phyloP scores from a whole-genome alignment of 441 rosid genomes.

The Arabidopsis hybrid region DNA sequence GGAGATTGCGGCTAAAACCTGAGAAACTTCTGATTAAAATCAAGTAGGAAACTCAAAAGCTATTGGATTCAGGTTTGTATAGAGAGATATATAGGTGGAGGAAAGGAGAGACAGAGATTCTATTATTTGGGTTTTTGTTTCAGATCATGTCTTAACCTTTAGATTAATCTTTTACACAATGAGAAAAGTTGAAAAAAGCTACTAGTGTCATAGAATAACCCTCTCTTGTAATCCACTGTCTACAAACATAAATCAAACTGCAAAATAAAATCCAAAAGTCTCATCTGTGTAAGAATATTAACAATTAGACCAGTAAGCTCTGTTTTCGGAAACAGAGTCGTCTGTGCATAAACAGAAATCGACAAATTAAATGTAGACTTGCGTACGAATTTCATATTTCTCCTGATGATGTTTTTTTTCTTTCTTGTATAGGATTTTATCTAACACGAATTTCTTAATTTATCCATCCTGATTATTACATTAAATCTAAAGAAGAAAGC shows the following conservation, averaged over 20 bases:
- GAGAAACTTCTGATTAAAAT: conserved; percentile 34
- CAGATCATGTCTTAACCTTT: conserved; percentile 34
- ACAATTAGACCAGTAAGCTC: neutral
- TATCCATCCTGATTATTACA: conserved; percentile 20
- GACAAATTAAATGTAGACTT: neutral
- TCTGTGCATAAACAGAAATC: neutral
- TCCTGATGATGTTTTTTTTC: neutral
- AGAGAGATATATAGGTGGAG: conserved; percentile 40
- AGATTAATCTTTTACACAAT: conserved; percentile 36
- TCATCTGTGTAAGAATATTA: neutral
- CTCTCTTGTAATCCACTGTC: conserved; percentile 1
- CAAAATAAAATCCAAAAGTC: neutral
- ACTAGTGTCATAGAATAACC: conserved; percentile 5
- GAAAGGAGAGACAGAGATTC: conserved; percentile 28
- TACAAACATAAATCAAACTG: neutral
- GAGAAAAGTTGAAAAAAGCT: conserved; percentile 9
- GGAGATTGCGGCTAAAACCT: conserved; percentile 32
- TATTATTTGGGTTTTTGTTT: conserved; percentile 34
- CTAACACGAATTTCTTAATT: neutral
- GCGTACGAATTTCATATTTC: neutral
- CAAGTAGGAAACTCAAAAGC: conserved; percentile 36
- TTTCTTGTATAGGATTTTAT: conserved; percentile 1
- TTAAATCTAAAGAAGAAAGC: conserved; percentile 34
- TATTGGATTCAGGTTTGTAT: conserved; percentile 45
- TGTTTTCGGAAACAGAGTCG: conserved; percentile 1